A percentile compares a stretch with the other conserved stretches of the same genome.
phyloP scores from a whole-genome alignment of 139 green algal species.

The Ulvella scutata region DNA sequence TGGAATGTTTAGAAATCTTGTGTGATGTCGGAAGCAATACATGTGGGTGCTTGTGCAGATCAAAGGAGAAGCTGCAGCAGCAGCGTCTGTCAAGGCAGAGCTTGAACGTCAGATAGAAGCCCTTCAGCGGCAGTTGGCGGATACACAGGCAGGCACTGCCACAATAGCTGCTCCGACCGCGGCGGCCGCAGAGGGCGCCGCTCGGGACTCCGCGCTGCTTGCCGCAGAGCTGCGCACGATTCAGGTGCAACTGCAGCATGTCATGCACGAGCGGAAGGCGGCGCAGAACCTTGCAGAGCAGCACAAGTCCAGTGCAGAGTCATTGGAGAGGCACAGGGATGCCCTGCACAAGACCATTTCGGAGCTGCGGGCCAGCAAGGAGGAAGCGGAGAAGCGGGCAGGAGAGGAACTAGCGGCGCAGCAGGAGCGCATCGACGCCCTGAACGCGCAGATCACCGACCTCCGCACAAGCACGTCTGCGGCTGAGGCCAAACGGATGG shows the following conservation, averaged over 20 bases:
- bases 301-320: neutral
- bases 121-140: neutral
- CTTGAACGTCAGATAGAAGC: neutral
- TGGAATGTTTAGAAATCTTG: no score
- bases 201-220: neutral
- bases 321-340: neutral
- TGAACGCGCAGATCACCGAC: neutral
- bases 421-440: neutral
- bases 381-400: neutral
- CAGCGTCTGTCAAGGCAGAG: neutral
- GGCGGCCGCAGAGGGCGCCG: neutral
- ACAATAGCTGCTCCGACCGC: neutral
- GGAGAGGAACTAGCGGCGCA: neutral
- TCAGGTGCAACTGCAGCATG: neutral
- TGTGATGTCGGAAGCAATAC: no score
- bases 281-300: neutral
- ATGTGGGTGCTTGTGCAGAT: neutral
- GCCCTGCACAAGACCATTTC: neutral
- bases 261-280: neutral
- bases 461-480: neutral
- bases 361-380: neutral
- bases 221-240: neutral
- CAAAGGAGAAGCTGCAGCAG: neutral
- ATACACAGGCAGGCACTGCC: neutral
- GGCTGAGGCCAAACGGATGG: neutral